phyloP scores from a whole-genome alignment of 1,284 basidiomycete genomes.

The Sporisorium graminicola region DNA sequence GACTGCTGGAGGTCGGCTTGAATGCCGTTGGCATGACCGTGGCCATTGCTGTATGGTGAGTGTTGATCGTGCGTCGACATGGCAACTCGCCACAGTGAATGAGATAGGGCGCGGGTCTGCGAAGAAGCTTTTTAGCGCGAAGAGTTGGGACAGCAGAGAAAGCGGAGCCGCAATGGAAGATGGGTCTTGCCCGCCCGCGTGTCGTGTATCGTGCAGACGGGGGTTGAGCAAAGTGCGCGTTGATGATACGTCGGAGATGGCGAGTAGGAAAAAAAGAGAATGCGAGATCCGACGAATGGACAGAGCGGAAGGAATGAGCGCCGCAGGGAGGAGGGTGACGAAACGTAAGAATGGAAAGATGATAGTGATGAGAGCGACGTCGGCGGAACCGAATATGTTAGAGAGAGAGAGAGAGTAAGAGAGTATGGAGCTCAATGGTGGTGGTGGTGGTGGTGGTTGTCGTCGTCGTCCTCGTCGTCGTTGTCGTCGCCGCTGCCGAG shows the following conservation, averaged over 20 bases:
- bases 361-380: neutral
- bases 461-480: no score
- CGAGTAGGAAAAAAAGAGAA: no score
- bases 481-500: no score
- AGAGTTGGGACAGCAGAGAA: neutral
- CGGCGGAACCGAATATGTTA: neutral
- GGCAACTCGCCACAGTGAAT: neutral
- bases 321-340: no score
- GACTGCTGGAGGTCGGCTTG: slow-evolving; percentile 16
- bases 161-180: no score
- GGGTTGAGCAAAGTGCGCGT: neutral
- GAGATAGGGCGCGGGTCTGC: no score
- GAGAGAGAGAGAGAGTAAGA: neutral
- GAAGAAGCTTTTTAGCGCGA: no score
- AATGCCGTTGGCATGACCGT: neutral
- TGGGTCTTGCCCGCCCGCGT: no score
- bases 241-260: neutral
- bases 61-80: slow-evolving; percentile 31
- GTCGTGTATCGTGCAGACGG: slow-evolving; percentile 1
- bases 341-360: neutral
- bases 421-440: no score
- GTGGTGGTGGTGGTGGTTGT: no score
- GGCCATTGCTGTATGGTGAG: slow-evolving; percentile 23
- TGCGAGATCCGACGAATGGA: no score
- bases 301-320: no score